Evolutionary conservation across 2,329 filamentous ascomycete species (phyloP).

Genomic region (Talaromyces sp.): DNA sequence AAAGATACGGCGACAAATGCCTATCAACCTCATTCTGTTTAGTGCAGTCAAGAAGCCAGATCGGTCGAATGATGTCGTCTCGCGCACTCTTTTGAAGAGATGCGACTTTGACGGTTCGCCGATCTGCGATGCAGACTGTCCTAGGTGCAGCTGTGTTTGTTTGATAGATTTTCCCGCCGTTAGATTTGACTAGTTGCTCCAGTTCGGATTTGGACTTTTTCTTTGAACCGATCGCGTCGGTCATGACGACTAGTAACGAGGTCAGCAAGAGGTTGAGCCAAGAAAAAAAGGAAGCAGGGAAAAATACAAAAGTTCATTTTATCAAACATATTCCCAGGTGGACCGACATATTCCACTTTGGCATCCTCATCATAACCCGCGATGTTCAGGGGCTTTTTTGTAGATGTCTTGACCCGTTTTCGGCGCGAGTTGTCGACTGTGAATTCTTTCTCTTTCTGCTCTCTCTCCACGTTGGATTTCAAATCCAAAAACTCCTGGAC

Average conservation of each 20-base stretch:
- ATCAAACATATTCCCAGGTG: constrained; percentile 64
- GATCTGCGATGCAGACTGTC: constrained; percentile 75
- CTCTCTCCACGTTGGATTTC: constrained; percentile 64
- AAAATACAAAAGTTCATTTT: constrained; percentile 69
- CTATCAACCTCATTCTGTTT: constrained; percentile 54
- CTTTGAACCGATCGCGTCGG: constrained; percentile 64
- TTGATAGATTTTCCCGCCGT: constrained; percentile 78
- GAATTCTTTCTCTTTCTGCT: constrained; percentile 69
- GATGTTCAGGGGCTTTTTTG: constrained; percentile 67
- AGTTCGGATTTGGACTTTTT: constrained; percentile 76
- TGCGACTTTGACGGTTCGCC: constrained; percentile 73
- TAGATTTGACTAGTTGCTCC: constrained; percentile 74
- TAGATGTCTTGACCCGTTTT: constrained; percentile 56
- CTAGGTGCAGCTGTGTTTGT: constrained; percentile 59
- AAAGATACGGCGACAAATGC: constrained; percentile 53
- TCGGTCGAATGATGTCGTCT: constrained; percentile 69
- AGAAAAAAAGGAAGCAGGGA: neutral
- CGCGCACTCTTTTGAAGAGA: constrained; percentile 71
- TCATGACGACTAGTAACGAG: constrained; percentile 59
- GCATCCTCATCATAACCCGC: constrained; percentile 61
- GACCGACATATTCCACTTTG: constrained; percentile 53
- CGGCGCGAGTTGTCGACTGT: constrained; percentile 66
- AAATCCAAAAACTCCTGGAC: constrained; percentile 72
- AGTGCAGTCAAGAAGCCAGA: constrained; percentile 81
- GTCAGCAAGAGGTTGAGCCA: neutral